Evolutionary conservation across 1,284 basidiomycete genomes (phyloP), one percentile per base, ranked within the genome.

Genomic region (Pyrrhoderma lamaoense): DNA sequence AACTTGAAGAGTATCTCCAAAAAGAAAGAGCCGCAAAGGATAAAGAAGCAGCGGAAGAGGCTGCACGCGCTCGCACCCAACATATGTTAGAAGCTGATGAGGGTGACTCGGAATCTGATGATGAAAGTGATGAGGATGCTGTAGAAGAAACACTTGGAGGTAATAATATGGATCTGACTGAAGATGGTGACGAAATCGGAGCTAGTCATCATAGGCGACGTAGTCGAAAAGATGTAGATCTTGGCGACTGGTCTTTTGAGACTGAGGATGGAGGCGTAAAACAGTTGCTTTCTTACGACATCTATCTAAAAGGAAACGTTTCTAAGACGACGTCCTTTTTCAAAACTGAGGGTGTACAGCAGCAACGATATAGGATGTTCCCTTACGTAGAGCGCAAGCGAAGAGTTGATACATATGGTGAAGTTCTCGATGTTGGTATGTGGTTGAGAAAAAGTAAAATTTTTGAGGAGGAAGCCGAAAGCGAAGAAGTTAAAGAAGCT

Each of bases 271-370:
- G 80, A 2, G 61, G 82, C 45, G 80, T 80, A 8, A 84, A 82
- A 61, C 82, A 85, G 49, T 69, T 86, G 56, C 73, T 94, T 54
- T 93, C 89, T 1, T 98, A 89, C 61, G 95, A 99, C 66, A 96
- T 99, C 59, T 99, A 93, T 67, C 75, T 99, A 57, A 96, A 95
- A 65, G 96, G 94, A 4, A 89, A 94, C 62, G 84, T 93, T 35
- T 85, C 85, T 43, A 86, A 87, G 57, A 74, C 83, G 19, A 86
- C 80, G 0, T 83, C 82, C 1, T 94, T 93, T 67, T 92, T 93
- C 73, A 90, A 90, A 67, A 83, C 71, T 57, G 73, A 77, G 34
- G 82, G 75, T 49, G 75, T 71, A 25, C 83, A 82, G 60, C 74
- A 74, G 37, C 87, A 83, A 62, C 78, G 95, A 39, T 98, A 89